Percentiles rank a stretch among this genome's conserved stretches.
phyloP scores from a whole-genome alignment of 768 basidiomycete species.

The Suillus hirtellus region DNA sequence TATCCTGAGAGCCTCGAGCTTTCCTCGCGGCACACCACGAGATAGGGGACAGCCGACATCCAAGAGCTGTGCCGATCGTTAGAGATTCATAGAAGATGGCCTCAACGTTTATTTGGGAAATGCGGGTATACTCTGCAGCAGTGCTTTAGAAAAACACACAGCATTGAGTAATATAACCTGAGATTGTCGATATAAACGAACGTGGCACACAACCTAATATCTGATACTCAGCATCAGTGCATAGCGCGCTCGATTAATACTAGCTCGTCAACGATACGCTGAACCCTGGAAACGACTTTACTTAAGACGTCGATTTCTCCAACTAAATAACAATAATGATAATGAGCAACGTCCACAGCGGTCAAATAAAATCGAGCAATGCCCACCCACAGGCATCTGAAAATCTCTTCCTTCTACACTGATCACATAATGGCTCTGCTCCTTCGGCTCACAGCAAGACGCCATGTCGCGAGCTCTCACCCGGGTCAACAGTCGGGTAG shows the following conservation, averaged over 20 bases:
- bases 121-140: no score
- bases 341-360: background rate
- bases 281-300: constrained; percentile 20
- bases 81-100: constrained; percentile 3
- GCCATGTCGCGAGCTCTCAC: constrained; percentile 18
- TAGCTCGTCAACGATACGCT: constrained; percentile 11
- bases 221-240: background rate
- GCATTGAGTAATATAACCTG: background rate
- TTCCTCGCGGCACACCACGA: constrained; percentile 7
- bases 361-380: background rate
- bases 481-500: constrained; percentile 28
- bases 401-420: constrained; percentile 32
- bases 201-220: background rate
- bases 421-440: constrained; percentile 35
- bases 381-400: constrained; percentile 37
- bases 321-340: background rate
- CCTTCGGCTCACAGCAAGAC: constrained; percentile 25
- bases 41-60: constrained; percentile 1
- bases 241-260: background rate
- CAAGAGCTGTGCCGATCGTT: constrained; percentile 1
- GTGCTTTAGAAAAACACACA: background rate
- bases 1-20: constrained; percentile 9
- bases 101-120: background rate
- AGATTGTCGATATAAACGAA: constrained; percentile 1
- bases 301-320: constrained; percentile 23